Evolutionary conservation across 352 stramenopile genomes (phyloP), one percentile per base, ranked within the genome.

Genomic region (Pythium folliculosum): DNA sequence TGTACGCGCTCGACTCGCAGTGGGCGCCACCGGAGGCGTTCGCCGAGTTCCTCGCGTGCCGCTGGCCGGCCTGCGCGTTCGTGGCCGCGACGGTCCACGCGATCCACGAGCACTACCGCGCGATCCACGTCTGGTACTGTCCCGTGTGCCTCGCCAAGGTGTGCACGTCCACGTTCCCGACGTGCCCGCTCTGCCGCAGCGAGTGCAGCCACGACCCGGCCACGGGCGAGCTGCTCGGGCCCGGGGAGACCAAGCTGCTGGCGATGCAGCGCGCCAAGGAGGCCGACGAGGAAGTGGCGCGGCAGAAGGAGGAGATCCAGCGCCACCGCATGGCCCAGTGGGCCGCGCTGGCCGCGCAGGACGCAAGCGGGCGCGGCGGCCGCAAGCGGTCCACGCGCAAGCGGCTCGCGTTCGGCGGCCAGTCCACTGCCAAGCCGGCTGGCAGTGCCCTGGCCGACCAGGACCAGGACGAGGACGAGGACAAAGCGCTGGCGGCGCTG

Each of bases 1-100:
- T 90, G 35, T 90, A 81, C 70, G 88, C 84, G 23, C 80, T 89
- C 48, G 86, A 94, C 63, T 92, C 84, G 51, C 84, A 92, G 66
- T 94, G 86, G 86, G 67, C 80, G 5, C 86, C 86, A 38, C 86
- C 86, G 0, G 72, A 88, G n/a, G 73, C 78, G 5, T 93, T 80
- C 53, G 62, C 71, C 5, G 79, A 84, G 43, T 93, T 92, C 56
- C 68, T 93, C 0, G 23, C 51, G 1, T 95, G 86, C 59, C 77
- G 78, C 23, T 95, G 86, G 84, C 75, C 80, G 0, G 73, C 80
- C 0, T 94, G 86, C 52, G 66, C 38, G 12, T 87, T 81, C 50
- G 63, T 80, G 5, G 81, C 81, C 19, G 75, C 71, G 19, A 84
- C 77, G n/a, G 78, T 88, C n/a, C 82, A 92, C 67, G 82, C 80